A percentile compares a stretch with the other conserved stretches of the same genome.
Conservation (phyloP, 129 eudicot species). For the Gnaphalium uliginosum region DNA sequence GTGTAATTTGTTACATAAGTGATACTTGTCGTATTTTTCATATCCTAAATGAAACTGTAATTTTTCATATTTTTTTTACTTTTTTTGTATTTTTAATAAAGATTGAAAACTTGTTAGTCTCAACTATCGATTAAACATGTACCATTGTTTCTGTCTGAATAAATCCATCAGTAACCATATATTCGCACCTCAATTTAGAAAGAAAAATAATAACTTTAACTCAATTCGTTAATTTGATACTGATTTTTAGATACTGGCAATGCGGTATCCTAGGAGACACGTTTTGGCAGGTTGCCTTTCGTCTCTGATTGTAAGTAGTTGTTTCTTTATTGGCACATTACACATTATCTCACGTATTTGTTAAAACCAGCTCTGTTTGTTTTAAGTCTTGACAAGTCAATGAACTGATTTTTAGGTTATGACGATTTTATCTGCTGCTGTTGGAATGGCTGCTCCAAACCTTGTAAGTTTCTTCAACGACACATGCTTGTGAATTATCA, state of each 20-base stretch:
- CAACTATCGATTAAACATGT: no score
- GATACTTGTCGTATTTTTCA: no score
- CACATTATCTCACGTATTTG: neutral
- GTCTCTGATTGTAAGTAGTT: slow-evolving; percentile 73
- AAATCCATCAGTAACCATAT: no score
- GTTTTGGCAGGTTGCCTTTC: slow-evolving; percentile 87
- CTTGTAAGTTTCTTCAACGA: slow-evolving; percentile 46
- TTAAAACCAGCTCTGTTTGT: neutral
- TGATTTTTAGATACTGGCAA: slow-evolving; percentile 72
- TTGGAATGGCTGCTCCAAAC: slow-evolving; percentile 98
- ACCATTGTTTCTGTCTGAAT: no score
- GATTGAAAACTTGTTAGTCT: no score
- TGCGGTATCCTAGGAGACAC: slow-evolving; percentile 93
- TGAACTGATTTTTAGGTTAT: slow-evolving; percentile 54
- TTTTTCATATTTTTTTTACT: no score
- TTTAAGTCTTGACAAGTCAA: neutral
- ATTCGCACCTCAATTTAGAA: no score
- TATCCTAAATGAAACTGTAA: no score
- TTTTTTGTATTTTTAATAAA: no score
- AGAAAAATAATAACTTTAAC: no score
- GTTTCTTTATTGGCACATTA: neutral
- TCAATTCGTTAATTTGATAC: neutral
- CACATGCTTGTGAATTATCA: neutral
- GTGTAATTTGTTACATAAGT: no score
- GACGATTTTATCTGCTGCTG: slow-evolving; percentile 82